A percentile compares a stretch with the other conserved stretches of the same genome.
Evolutionary conservation across 2,329 filamentous ascomycete genomes (phyloP).

Genomic region (Neospermospora avenae): DNA sequence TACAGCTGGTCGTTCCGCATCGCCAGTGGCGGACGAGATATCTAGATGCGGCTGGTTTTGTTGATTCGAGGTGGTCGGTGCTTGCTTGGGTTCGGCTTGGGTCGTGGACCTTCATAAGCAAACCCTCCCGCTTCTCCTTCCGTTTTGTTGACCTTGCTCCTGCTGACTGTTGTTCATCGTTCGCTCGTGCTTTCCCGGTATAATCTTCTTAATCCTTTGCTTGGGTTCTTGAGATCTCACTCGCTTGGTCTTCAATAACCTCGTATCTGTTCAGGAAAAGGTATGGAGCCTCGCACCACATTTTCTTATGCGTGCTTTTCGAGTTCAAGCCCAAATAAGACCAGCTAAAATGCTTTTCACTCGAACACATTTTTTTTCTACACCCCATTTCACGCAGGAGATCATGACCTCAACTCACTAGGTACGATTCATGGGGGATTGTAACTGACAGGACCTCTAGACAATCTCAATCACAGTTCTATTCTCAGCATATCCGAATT

Average conservation of each 20-base stretch:
- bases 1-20: conserved; percentile 11
- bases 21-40: conserved; percentile 12
- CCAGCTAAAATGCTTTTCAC: neutral
- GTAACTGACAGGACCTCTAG: conserved; percentile 7
- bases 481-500: neutral
- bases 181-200: conserved; percentile 9
- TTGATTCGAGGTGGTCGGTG: conserved; percentile 21
- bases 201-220: conserved; percentile 6
- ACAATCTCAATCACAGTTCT: conserved; percentile 1
- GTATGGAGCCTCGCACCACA: conserved; percentile 2
- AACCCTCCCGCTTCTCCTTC: conserved; percentile 5
- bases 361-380: neutral
- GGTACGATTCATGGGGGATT: neutral
- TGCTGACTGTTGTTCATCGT: conserved; percentile 6
- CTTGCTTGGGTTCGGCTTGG: conserved; percentile 4
- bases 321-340: neutral
- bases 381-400: neutral
- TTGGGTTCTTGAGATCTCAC: conserved; percentile 16
- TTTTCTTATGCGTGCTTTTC: neutral
- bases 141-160: neutral
- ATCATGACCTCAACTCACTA: neutral
- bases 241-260: conserved; percentile 15
- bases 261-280: conserved; percentile 4
- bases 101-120: conserved; percentile 10
- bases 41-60: conserved; percentile 16